Percentiles rank a stretch among this genome's conserved stretches.
These are phyloP conservation scores for Ascochyta pisi DNA, from an alignment of 2,329 filamentous ascomycete genomes.

Conservation along the genomic window DNA sequence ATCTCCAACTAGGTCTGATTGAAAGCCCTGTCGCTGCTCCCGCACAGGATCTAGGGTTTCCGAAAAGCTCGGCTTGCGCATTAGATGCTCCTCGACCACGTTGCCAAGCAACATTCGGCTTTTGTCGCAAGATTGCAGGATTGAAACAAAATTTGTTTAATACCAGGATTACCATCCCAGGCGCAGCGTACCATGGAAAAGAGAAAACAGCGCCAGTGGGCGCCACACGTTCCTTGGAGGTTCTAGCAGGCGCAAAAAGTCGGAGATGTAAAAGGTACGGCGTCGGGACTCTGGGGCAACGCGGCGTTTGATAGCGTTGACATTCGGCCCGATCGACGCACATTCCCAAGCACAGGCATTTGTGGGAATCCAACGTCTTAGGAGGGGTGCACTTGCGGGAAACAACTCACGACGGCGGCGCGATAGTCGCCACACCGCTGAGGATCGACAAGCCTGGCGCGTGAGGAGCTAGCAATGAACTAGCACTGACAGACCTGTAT, in stretches of 20 bases:
- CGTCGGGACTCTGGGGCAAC: slow-evolving; percentile 7
- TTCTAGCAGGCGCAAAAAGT: slow-evolving; percentile 5
- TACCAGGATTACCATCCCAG: slow-evolving; percentile 4
- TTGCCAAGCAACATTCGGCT: not conserved
- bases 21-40: slow-evolving; percentile 13
- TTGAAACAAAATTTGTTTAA: not conserved
- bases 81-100: not conserved
- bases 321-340: slow-evolving; percentile 4
- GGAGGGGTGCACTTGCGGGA: slow-evolving; percentile 14
- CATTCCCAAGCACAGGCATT: slow-evolving; percentile 6
- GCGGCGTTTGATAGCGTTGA: slow-evolving; percentile 6
- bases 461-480: slow-evolving; percentile 2
- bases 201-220: not conserved
- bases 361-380: slow-evolving; percentile 3
- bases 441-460: slow-evolving; percentile 11
- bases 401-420: slow-evolving; percentile 6
- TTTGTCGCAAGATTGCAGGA: not conserved
- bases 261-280: slow-evolving; percentile 3
- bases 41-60: slow-evolving; percentile 1
- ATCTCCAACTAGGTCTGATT: slow-evolving; percentile 1
- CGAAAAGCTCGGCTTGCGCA: not conserved
- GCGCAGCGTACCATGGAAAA: not conserved
- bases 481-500: slow-evolving; percentile 4
- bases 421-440: slow-evolving; percentile 23
- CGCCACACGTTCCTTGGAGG: not conserved